phyloP scores from a whole-genome alignment of 192 early-diverging fungal species.

The Coemansia sp. region DNA sequence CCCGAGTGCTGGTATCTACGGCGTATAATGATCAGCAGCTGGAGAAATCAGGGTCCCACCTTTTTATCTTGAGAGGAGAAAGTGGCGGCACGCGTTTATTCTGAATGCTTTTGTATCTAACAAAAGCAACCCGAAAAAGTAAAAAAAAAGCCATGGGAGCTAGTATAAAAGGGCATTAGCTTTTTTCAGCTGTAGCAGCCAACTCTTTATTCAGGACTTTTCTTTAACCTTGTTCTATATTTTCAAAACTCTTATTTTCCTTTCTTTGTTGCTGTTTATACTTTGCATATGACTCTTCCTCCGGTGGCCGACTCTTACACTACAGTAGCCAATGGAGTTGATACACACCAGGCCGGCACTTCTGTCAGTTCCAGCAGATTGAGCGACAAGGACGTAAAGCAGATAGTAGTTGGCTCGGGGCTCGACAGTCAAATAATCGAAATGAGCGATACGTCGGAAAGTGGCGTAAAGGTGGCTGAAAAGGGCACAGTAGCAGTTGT shows the following conservation, averaged over 20 bases:
- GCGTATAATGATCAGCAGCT: neutral
- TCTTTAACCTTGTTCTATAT: neutral
- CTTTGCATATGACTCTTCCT: neutral
- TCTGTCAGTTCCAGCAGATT: neutral
- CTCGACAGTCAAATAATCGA: conserved; percentile 1
- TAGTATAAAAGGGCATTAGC: neutral
- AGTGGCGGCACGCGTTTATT: neutral
- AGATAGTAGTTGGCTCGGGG: neutral
- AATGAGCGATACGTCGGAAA: neutral
- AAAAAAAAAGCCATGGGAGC: neutral
- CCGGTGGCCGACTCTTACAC: neutral
- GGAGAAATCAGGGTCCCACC: neutral
- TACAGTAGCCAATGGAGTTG: neutral
- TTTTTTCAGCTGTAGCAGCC: too few species aligned
- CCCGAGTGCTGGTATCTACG: neutral
- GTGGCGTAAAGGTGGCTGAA: neutral
- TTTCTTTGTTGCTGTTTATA: neutral
- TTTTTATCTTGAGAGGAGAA: neutral
- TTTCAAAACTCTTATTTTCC: neutral
- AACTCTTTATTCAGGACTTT: too few species aligned
- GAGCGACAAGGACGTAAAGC: neutral
- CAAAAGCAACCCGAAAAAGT: neutral
- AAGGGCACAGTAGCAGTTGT: neutral
- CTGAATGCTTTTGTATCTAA: neutral
- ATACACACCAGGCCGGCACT: neutral